phyloP scores from a whole-genome alignment of 2,329 filamentous ascomycete species.

The Cladosporium colombiae region DNA sequence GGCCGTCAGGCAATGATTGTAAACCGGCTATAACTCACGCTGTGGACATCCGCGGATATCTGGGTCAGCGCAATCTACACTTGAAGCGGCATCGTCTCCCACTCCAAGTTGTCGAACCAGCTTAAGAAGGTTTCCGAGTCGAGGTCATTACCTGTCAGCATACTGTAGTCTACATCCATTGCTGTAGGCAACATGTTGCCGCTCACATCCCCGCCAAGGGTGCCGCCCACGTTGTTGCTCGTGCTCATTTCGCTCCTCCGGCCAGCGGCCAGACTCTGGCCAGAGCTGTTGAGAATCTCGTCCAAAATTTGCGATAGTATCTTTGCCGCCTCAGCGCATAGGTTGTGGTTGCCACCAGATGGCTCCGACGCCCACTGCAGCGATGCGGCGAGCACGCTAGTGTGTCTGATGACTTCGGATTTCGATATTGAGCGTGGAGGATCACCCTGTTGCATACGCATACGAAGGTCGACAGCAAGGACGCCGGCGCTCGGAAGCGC shows the following conservation, averaged over 20 bases:
- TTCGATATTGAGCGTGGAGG: background rate
- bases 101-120: background rate
- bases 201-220: too few relatives aligned
- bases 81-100: background rate
- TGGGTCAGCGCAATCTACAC: too few relatives aligned
- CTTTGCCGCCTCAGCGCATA: background rate
- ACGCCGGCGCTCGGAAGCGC: background rate
- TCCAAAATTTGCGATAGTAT: background rate
- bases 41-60: too few relatives aligned
- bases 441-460: background rate
- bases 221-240: too few relatives aligned
- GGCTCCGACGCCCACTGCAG: background rate
- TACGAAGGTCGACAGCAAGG: background rate
- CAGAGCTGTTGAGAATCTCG: background rate
- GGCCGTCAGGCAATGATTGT: too few relatives aligned
- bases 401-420: background rate
- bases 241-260: background rate
- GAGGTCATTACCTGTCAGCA: background rate
- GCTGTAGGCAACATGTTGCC: background rate
- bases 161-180: background rate
- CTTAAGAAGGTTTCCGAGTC: background rate
- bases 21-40: too few relatives aligned
- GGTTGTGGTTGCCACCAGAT: background rate
- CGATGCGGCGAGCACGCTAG: background rate
- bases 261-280: too few relatives aligned